Base-by-base conservation (phyloP, 768 basidiomycete genomes). In the Neoboletus magnificus region DNA sequence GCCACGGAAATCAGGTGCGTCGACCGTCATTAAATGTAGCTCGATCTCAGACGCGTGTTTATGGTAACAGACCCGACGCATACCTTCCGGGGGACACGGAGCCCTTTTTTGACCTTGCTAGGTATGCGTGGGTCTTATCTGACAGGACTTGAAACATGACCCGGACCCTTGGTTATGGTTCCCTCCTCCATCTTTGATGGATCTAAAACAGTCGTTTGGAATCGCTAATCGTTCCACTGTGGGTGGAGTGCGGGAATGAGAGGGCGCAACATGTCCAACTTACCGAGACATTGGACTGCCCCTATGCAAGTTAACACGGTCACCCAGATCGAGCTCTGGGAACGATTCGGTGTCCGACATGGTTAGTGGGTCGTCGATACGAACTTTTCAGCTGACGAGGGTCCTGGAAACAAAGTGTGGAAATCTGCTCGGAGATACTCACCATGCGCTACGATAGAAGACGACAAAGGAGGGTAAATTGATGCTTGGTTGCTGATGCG, bases 41-140 rank as follows among this genome's bases (percentile, higher is more conserved):
- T 32, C 9, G 9, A 20, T 30, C 43, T 41, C 36, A n/a, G 45
- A 5, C 37, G 27, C 16, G 35, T 30, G 37, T 16, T 35, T 23
- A 15, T 9, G 23, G 20, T 37, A 15, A 18, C 30, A 33, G 29
- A 23, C 32, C 6, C 20, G 10, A 16, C 9, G 32, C 30, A 25
- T 35, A n/a, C 18, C 27, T 33, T 58, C 61, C 54, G 56, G 20
- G 42, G 23, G 27, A 42, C 23, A 37, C 60, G 48, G 63, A n/a
- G 4, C 36, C 40, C 18, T 10, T 39, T 11, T 20, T 23, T 40
- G 10, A 25, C 40, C 48, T 27, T 20, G 36, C 3, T 7, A 10
- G 18, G 10, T n/a, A 35, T 27, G 48, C 18, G 30, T n/a, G 39
- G 46, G 55, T 2, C 54, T 57, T 64, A 52, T 57, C 55, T 55